Evolutionary conservation across 1,139 yeast species (phyloP).

Genomic region (Taphrina deformans): DNA sequence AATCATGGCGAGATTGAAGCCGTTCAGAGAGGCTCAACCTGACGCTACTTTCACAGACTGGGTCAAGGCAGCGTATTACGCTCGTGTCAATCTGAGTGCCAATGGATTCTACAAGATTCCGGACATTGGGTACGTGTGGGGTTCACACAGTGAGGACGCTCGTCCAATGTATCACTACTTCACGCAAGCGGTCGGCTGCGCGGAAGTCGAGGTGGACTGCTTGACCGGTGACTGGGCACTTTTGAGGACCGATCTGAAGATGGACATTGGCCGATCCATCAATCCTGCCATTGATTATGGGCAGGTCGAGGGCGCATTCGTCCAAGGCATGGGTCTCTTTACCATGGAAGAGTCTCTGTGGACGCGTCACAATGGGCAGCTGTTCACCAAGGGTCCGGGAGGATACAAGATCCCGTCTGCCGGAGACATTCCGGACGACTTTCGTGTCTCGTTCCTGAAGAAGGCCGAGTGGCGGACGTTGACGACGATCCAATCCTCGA

Average conservation of each 20-base stretch:
- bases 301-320: conserved; percentile 54
- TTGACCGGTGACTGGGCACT: conserved; percentile 53
- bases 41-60: conserved; percentile 48
- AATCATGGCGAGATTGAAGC: conserved; percentile 48
- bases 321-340: conserved; percentile 53
- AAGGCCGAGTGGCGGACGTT: conserved; percentile 50
- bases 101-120: conserved; percentile 55
- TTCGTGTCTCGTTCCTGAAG: conserved; percentile 48
- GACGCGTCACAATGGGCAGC: conserved; percentile 48
- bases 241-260: conserved; percentile 49
- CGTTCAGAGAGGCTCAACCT: conserved; percentile 47
- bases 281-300: conserved; percentile 54
- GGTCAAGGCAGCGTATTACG: conserved; percentile 50
- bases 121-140: conserved; percentile 50
- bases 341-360: conserved; percentile 53
- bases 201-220: conserved; percentile 51
- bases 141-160: conserved; percentile 46
- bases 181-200: conserved; percentile 51
- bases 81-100: conserved; percentile 51
- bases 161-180: conserved; percentile 51
- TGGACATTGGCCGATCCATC: conserved; percentile 53
- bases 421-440: conserved; percentile 51
- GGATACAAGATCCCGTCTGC: conserved; percentile 54
- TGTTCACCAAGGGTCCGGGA: conserved; percentile 54
- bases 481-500: conserved; percentile 50